Conservation (phyloP, 2,329 filamentous ascomycete genomes). For the Colletotrichum echinochloae region DNA sequence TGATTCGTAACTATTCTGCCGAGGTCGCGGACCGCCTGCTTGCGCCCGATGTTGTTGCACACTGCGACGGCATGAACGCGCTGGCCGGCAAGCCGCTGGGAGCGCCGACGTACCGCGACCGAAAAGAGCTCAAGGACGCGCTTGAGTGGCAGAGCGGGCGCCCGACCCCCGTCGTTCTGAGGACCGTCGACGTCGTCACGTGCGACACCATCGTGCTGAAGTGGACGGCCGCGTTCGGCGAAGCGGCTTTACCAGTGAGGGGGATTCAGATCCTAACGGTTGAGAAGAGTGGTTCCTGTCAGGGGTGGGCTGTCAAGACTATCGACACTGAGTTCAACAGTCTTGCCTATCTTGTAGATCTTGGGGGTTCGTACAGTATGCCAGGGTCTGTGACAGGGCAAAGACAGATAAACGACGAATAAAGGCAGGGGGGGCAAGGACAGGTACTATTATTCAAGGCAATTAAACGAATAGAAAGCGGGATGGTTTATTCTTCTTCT, state of each 20-base stretch:
- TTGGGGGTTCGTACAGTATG: constrained; percentile 7
- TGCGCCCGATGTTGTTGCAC: not conserved
- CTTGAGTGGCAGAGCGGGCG: constrained; percentile 1
- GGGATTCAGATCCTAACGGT: constrained; percentile 15
- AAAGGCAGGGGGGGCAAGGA: no score
- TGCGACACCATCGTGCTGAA: constrained; percentile 6
- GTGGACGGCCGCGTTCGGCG: constrained; percentile 8
- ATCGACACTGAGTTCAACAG: constrained; percentile 17
- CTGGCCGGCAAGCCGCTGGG: constrained; percentile 20
- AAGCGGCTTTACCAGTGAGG: constrained; percentile 1
- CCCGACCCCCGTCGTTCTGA: constrained; percentile 11
- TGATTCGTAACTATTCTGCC: not conserved
- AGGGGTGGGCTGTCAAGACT: not conserved
- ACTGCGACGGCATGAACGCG: constrained; percentile 3
- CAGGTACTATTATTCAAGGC: no score
- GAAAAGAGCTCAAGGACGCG: constrained; percentile 16
- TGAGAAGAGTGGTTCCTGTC: not conserved
- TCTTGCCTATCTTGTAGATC: constrained; percentile 8
- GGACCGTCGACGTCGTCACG: not conserved
- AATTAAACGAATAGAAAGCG: no score
- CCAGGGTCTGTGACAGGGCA: no score
- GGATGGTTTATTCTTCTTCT: no score
- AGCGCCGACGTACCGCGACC: not conserved
- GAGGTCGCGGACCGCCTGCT: not conserved
- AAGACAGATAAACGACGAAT: no score